These are phyloP conservation scores for Articulospora tetracladia DNA, from an alignment of 495 filamentous ascomycete genomes.

Conservation along the genomic window DNA sequence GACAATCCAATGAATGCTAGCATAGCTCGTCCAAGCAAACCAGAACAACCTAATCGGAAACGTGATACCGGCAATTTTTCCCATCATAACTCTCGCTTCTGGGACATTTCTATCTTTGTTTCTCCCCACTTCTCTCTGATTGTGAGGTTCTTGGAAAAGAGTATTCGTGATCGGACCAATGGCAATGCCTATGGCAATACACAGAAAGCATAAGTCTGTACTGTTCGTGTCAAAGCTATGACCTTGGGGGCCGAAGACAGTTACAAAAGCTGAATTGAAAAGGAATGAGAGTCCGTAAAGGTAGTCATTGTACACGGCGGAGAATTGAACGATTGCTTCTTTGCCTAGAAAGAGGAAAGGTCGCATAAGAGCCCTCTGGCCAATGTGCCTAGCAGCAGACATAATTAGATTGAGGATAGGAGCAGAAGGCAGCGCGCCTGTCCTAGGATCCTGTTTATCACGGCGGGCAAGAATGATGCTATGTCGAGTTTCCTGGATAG, in stretches of 20 bases:
- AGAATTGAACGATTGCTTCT: slow-evolving; percentile 34
- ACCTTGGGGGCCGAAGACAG: slow-evolving; percentile 41
- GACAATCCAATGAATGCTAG: slow-evolving; percentile 41
- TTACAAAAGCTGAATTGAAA: slow-evolving; percentile 39
- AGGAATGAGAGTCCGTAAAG: slow-evolving; percentile 36
- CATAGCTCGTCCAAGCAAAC: slow-evolving; percentile 44
- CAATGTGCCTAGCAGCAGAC: slow-evolving; percentile 17
- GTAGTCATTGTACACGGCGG: slow-evolving; percentile 31
- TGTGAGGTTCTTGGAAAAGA: slow-evolving; percentile 38
- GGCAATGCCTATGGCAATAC: slow-evolving; percentile 38
- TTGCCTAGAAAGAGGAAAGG: slow-evolving; percentile 36
- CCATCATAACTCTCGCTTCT: slow-evolving; percentile 34
- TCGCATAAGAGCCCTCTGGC: slow-evolving; percentile 29
- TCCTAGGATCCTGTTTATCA: not conserved
- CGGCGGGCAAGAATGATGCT: slow-evolving; percentile 21
- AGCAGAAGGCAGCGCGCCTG: not conserved
- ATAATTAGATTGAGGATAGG: not conserved
- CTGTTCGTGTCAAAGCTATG: slow-evolving; percentile 37
- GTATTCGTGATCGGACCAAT: slow-evolving; percentile 36
- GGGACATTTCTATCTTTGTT: slow-evolving; percentile 23
- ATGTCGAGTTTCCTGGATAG: slow-evolving; percentile 42
- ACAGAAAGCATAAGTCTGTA: slow-evolving; percentile 38
- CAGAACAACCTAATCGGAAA: slow-evolving; percentile 43
- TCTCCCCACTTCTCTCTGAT: slow-evolving; percentile 22
- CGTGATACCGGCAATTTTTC: slow-evolving; percentile 25